A percentile compares a stretch with the other conserved stretches of the same genome.
Evolutionary conservation across 768 basidiomycete species (phyloP).

Genomic region (Boletus rubescentipes): DNA sequence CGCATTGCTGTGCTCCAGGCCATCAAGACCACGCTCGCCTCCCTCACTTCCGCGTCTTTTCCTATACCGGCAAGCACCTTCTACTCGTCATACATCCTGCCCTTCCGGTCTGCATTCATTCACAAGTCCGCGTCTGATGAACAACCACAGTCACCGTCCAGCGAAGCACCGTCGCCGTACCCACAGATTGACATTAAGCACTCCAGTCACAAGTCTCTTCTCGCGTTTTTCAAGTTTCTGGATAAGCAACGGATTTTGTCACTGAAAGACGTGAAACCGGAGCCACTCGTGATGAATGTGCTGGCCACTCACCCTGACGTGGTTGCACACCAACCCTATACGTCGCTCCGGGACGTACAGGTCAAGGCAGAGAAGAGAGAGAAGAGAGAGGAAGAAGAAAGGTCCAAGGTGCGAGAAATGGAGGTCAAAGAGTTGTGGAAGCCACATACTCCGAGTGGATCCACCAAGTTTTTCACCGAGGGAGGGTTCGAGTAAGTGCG

Average conservation of each 20-base stretch:
- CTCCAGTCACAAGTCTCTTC: slow-evolving; percentile 77
- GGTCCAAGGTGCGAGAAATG: slow-evolving; percentile 48
- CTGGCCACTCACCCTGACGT: slow-evolving; percentile 59
- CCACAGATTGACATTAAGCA: slow-evolving; percentile 69
- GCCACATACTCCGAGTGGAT: slow-evolving; percentile 51
- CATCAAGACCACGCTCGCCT: slow-evolving; percentile 48
- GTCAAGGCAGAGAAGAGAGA: slow-evolving; percentile 60
- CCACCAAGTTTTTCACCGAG: slow-evolving; percentile 59
- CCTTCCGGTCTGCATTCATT: slow-evolving; percentile 69
- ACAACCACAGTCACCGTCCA: slow-evolving; percentile 7
- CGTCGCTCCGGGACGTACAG: slow-evolving; percentile 68
- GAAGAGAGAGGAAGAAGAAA: slow-evolving; percentile 50
- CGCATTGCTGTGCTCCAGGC: slow-evolving; percentile 65
- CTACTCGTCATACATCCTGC: slow-evolving; percentile 76
- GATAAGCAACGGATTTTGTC: slow-evolving; percentile 75
- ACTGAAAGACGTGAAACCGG: slow-evolving; percentile 59
- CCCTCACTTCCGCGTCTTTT: slow-evolving; percentile 54
- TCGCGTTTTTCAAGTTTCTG: slow-evolving; percentile 72
- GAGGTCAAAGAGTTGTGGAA: slow-evolving; percentile 74
- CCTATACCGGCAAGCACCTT: slow-evolving; percentile 76
- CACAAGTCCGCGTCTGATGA: slow-evolving; percentile 13
- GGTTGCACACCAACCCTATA: slow-evolving; percentile 46
- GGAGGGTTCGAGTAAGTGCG: slow-evolving; percentile 59
- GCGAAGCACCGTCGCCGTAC: slow-evolving; percentile 30
- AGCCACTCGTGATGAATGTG: slow-evolving; percentile 56